Evolutionary conservation across 768 basidiomycete genomes (phyloP), one percentile per base, ranked within the genome.

Genomic region (Phylloporus sp.): DNA sequence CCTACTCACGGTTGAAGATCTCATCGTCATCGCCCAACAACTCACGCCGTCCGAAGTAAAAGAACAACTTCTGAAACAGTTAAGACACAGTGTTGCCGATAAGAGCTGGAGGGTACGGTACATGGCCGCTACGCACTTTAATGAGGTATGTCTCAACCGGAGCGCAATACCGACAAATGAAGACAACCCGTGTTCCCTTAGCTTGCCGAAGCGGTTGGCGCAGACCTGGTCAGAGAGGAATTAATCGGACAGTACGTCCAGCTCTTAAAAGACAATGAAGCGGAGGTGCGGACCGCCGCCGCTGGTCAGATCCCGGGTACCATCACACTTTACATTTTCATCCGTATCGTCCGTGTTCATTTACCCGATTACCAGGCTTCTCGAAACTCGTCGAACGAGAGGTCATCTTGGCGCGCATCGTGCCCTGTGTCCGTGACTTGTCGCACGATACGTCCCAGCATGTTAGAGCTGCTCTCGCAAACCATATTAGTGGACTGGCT

Each of bases 101-200:
- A 97, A 97, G 77, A 95, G 93, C 67, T 99, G 97, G 97, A 79
- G 97, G 59, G 97, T 99, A 47, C 79, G 97, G 67, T 99, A 97
- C 70, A 97, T 98, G 95, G 93, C 94, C 15, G 95, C 95, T 2
- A 92, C 82, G 57, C 91, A 97, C 69, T 98, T 98, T 72, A 97
- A 98, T 58, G 88, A 94, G 79, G 92, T 90, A 57, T 50, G 75
- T 56, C 15, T 32, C 22, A 1, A 29, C 26, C 35, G 26, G 40
- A 58, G 42, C 13, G 1, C 32, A 6, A 11, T 32, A 9, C 34
- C 11, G n/a, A 34, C 34, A 7, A 27, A 47, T 24, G 28, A 2
- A 49, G 9, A 55, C 42, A 4, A 41, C 6, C 23, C 9, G 18
- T 42, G 26, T 3, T 24, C 34, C 49, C n/a, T 29, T 54, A 95